Base-by-base conservation (phyloP, 805 yeast genomes). In the Candida quercuum region DNA sequence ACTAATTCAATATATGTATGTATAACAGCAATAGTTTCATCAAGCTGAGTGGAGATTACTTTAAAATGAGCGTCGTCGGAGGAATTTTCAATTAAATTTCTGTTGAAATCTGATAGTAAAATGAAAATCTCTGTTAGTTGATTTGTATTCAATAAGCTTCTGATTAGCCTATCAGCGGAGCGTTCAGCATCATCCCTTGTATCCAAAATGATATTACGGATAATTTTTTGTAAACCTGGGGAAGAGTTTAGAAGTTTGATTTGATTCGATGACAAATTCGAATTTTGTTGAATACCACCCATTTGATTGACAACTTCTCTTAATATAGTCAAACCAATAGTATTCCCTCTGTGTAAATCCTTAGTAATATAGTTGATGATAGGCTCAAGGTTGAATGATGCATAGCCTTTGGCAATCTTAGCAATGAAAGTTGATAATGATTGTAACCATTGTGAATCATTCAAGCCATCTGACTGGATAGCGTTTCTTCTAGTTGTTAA, bases 401-500 rank as follows among this genome's bases (percentile, higher is more conserved):
- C 76, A 64, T 64, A 78, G 67, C 32, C 69, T 56, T 47, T 72
- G 59, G 57, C 86, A 5, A 88, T 61, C 38, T 81, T 78, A 0
- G 95, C 95, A 36, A 86, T 75, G 53, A 91, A 89, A 1, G 77
- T 66, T 0, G 95, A 74, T 23, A 91, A 65, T 17, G 95, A 83
- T 49, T 83, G 93, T 24, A 88, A 71, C 98, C 98, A 91, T 48
- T 74, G 79, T 19, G 83, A 67, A 40, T 85, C 89, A 48, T 78
- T 77, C 39, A 91, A 62, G 8, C 97, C 97, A 60, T 88, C 89
- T 2, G 59, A 66, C 57, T 86, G 95, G 23, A 80, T 64, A 17
- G 80, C 71, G 1, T 73, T 60, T 57, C 95, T 69, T n/a, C 80
- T 81, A 0, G 78, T 59, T 1, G 89, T 76, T 17, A 91, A 65